These are phyloP conservation scores for Hebeloma cylindrosporum DNA, from an alignment of 768 basidiomycete genomes.

Conservation along the genomic window DNA sequence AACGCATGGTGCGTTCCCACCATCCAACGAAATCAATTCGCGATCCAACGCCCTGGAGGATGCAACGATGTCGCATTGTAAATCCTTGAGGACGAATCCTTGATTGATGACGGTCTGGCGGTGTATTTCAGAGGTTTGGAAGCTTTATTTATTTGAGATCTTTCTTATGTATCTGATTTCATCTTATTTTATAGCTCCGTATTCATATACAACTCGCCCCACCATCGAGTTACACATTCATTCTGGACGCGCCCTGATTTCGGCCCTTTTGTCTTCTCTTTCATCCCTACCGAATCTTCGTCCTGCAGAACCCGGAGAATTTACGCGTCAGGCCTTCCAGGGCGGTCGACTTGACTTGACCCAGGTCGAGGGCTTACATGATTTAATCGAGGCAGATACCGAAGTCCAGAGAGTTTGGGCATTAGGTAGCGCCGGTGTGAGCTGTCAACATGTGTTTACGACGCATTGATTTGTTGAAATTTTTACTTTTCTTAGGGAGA, in stretches of 20 bases:
- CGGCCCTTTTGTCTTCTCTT: constrained; percentile 66
- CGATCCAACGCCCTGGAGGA: constrained; percentile 59
- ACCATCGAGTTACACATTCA: constrained; percentile 85
- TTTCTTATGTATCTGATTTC: constrained; percentile 2
- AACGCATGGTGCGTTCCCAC: constrained; percentile 48
- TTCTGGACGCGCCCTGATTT: constrained; percentile 79
- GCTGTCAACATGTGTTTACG: constrained; percentile 25
- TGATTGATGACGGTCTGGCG: constrained; percentile 77
- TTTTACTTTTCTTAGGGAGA: constrained; percentile 51
- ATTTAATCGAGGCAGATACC: constrained; percentile 88
- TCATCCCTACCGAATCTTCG: constrained; percentile 62
- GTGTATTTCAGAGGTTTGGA: constrained; percentile 76
- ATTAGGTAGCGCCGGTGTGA: constrained; percentile 63
- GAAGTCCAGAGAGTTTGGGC: constrained; percentile 78
- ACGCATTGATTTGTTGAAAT: constrained; percentile 4
- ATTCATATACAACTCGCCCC: constrained; percentile 82
- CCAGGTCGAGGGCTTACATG: constrained; percentile 85
- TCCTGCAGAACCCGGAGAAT: constrained; percentile 85
- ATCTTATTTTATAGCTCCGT: constrained; percentile 55
- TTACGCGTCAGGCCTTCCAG: constrained; percentile 80
- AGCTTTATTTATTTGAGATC: not conserved
- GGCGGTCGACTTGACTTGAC: constrained; percentile 83
- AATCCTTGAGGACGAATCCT: constrained; percentile 59
- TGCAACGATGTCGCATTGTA: constrained; percentile 69
- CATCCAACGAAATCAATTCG: constrained; percentile 10